Base-by-base conservation (phyloP, 768 basidiomycete species). In the Boletus pseudopeckii region DNA sequence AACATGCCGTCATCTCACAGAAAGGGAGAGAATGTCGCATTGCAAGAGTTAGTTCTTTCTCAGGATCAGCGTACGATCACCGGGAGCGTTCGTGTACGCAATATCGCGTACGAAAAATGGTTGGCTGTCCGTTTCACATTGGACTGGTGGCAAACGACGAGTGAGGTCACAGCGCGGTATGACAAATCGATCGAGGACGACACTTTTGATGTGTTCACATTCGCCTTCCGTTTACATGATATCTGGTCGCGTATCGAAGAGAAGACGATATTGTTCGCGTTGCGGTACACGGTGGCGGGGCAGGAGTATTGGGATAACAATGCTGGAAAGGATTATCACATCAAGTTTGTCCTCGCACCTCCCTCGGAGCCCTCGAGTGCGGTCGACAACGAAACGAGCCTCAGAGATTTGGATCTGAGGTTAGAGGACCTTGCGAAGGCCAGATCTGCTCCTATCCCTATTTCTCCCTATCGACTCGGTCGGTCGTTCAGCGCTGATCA, bases 291-390 rank as follows among this genome's bases (percentile, higher is more conserved):
- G 13, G 82, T 85, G 24, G 82, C 73, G 5, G 89, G 88, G 0
- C 72, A 75, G 59, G 94, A 98, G 69, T 80, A 88, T 53, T 98
- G 96, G 96, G 96, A 98, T 70, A 95, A 91, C 74, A 96, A 97
- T 65, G 67, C 62, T 24, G 86, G 87, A 2, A 67, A 76, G 50
- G 91, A 98, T 66, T 98, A 96, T 69, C 74, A 82, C 44, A 81
- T 90, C 50, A 81, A 77, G 52, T 95, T 98, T 65, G 71, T 70
- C 50, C 57, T 57, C 15, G 44, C 42, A 53, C 63, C 62, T 48
- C 62, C 63, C 49, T 60, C 54, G 26, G 57, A 62, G 39, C 48
- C 64, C 37, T 68, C 59, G 41, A 59, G 69, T 47, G 70, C 66
- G 20, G 71, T 71, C 26, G 73, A 74, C 50, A 65, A 74, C 61